Percentiles rank a stretch among this genome's conserved stretches.
These are phyloP conservation scores for Vigna nakashimae DNA, from an alignment of 306 rosid species.

Conservation along the genomic window DNA sequence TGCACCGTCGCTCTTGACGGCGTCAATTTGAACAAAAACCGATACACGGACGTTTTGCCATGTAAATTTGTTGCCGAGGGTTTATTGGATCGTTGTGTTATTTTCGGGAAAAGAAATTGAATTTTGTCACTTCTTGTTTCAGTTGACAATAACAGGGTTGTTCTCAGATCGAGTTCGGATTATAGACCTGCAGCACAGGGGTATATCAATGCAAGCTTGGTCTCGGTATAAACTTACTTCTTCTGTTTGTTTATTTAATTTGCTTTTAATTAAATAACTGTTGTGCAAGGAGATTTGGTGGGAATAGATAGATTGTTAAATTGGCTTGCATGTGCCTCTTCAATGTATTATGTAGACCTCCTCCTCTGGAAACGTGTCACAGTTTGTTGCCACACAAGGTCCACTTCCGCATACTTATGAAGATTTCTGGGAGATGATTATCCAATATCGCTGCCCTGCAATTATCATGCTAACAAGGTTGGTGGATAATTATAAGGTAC, in stretches of 20 bases:
- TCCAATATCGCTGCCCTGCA: conserved; percentile 81
- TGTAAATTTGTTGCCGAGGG: conserved; percentile 55
- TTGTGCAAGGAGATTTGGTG: background rate
- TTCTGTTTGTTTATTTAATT: conserved; percentile 22
- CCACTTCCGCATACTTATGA: conserved; percentile 88
- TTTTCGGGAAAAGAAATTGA: conserved; percentile 5
- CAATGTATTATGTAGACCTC: conserved; percentile 56
- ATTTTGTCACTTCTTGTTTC: conserved; percentile 40
- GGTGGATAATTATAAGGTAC: conserved; percentile 80
- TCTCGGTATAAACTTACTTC: conserved; percentile 54
- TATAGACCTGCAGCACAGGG: conserved; percentile 85
- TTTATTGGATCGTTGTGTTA: background rate
- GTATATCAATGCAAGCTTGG: conserved; percentile 89
- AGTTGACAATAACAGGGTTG: conserved; percentile 82
- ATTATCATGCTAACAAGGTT: conserved; percentile 90
- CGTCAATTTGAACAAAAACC: conserved; percentile 78
- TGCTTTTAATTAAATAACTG: background rate
- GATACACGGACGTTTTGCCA: conserved; percentile 78
- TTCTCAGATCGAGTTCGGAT: conserved; percentile 73
- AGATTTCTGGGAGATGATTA: conserved; percentile 98
- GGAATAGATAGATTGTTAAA: conserved; percentile 33
- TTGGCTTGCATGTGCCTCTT: conserved; percentile 45
- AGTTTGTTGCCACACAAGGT: conserved; percentile 95
- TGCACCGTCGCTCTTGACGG: conserved; percentile 70
- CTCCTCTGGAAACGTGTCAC: conserved; percentile 63